Percentiles rank a stretch among this genome's conserved stretches.
Conservation (phyloP, 2,329 filamentous ascomycete genomes). For the Cladosporium colombiae region DNA sequence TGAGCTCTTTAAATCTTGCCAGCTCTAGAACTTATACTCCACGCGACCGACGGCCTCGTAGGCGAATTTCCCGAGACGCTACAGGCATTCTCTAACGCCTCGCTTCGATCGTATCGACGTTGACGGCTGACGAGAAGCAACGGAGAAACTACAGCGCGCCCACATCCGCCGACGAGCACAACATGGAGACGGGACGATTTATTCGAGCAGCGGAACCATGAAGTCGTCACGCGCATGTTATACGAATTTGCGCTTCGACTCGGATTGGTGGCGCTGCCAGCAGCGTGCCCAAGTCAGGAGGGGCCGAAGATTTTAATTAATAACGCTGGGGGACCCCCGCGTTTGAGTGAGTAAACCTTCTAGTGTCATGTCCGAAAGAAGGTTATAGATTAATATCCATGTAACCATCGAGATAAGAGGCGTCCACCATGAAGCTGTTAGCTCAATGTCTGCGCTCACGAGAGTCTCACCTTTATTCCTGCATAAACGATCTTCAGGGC, state of each 20-base stretch:
- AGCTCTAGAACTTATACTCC: background rate
- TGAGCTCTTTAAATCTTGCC: background rate
- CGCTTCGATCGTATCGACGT: background rate
- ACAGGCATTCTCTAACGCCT: background rate
- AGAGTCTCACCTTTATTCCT: background rate
- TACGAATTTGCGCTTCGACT: background rate
- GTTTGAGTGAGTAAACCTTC: background rate
- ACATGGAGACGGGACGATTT: background rate
- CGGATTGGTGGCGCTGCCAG: background rate
- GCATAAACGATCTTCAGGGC: background rate
- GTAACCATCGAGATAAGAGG: background rate
- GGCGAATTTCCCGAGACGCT: background rate
- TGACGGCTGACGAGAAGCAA: background rate
- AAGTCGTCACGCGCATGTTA: background rate
- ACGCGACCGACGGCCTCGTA: background rate
- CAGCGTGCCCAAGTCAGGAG: background rate
- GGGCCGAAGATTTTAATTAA: background rate
- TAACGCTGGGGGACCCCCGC: background rate
- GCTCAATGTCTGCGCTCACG: background rate
- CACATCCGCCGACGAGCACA: background rate
- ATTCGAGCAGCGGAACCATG: background rate
- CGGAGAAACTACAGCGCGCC: too few species aligned
- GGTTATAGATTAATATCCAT: background rate
- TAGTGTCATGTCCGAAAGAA: background rate
- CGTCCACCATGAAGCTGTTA: background rate